phyloP scores from a whole-genome alignment of 2,329 filamentous ascomycete genomes.

The Parasarocladium wereldwijsianum region DNA sequence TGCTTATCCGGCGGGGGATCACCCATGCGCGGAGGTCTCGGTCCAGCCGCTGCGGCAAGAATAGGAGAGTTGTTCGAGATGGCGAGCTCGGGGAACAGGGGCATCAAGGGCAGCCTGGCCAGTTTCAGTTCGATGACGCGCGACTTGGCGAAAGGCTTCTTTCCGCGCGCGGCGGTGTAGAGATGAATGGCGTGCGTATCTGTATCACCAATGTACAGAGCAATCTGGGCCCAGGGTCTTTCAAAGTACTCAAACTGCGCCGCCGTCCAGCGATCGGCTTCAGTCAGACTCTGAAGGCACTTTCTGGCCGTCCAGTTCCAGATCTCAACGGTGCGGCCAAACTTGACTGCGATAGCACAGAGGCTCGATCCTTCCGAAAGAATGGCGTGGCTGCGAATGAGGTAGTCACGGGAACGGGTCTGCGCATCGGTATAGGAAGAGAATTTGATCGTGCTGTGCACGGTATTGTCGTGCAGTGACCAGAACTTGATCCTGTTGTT shows the following conservation, averaged over 20 bases:
- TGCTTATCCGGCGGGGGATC: constrained; percentile 21
- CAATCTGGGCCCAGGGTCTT: constrained; percentile 17
- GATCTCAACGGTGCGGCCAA: constrained; percentile 23
- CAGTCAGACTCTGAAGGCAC: constrained; percentile 21
- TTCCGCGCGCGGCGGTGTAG: constrained; percentile 14
- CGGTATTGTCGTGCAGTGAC: constrained; percentile 67
- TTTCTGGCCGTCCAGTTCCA: constrained; percentile 25
- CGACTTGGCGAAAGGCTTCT: constrained; percentile 21
- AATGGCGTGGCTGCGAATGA: constrained; percentile 26
- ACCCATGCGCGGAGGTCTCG: constrained; percentile 21
- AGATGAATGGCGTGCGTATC: constrained; percentile 18
- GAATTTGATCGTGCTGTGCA: constrained; percentile 33
- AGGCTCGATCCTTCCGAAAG: constrained; percentile 23
- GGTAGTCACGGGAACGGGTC: constrained; percentile 23
- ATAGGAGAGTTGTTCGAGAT: constrained; percentile 23
- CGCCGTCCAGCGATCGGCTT: constrained; percentile 23
- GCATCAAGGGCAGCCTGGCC: constrained; percentile 20
- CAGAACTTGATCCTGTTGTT: constrained; percentile 83
- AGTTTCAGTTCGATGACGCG: constrained; percentile 19
- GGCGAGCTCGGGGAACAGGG: constrained; percentile 24
- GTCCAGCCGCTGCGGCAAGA: constrained; percentile 22
- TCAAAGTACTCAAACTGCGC: constrained; percentile 20
- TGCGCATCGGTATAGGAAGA: constrained; percentile 23
- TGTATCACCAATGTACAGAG: constrained; percentile 14
- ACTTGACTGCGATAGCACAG: constrained; percentile 22